These are phyloP conservation scores for Cicer yamashitae DNA, from an alignment of 306 rosid species.

Conservation along the genomic window DNA sequence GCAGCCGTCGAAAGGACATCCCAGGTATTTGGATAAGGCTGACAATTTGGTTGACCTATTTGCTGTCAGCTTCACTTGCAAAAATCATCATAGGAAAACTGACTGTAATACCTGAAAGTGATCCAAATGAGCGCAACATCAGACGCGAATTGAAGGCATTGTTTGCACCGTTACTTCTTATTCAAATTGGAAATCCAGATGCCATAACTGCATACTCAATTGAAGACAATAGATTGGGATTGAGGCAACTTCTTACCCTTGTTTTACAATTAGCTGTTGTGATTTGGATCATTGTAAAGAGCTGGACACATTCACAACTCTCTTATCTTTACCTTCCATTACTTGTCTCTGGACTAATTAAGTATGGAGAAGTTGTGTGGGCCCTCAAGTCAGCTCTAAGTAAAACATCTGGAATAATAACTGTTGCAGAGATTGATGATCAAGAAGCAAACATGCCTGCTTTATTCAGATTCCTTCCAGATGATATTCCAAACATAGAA, in stretches of 20 bases:
- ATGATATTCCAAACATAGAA: constrained; percentile 52
- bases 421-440: constrained; percentile 52
- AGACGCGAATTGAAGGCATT: constrained; percentile 54
- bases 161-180: constrained; percentile 66
- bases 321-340: constrained; percentile 68
- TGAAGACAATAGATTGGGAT: constrained; percentile 64
- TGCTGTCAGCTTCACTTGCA: constrained; percentile 57
- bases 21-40: constrained; percentile 59
- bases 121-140: constrained; percentile 50
- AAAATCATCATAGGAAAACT: constrained; percentile 67
- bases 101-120: constrained; percentile 56
- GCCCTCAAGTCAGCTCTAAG: constrained; percentile 63
- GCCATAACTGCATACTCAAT: constrained; percentile 73
- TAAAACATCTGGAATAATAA: constrained; percentile 52
- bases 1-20: constrained; percentile 62
- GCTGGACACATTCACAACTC: constrained; percentile 59
- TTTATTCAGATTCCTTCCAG: constrained; percentile 53
- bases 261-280: constrained; percentile 62
- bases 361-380: constrained; percentile 75
- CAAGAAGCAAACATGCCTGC: constrained; percentile 52
- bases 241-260: constrained; percentile 59
- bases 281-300: constrained; percentile 58
- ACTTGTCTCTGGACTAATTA: constrained; percentile 59
- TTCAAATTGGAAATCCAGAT: constrained; percentile 74
- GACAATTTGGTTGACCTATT: constrained; percentile 63